phyloP scores from a whole-genome alignment of 108 stramenopile species.

The Discostella stelligeroides region DNA sequence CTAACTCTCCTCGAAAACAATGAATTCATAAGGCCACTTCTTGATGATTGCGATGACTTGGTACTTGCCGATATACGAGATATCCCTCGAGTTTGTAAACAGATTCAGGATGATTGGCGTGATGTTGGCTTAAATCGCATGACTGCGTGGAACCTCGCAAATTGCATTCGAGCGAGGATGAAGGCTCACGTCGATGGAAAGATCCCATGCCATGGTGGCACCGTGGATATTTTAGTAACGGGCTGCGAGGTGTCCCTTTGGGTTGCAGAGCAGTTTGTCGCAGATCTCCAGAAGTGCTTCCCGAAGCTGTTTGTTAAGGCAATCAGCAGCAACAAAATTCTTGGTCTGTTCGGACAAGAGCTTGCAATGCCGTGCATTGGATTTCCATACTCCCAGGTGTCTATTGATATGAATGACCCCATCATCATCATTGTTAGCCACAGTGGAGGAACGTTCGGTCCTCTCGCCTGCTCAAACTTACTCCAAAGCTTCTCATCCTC shows the following conservation, averaged over 20 bases:
- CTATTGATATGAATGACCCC: conserved; percentile 51
- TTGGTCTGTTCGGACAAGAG: conserved; percentile 61
- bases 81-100: conserved; percentile 42
- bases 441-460: conserved; percentile 52
- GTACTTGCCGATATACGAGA: conserved; percentile 48
- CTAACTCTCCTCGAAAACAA: conserved; percentile 51
- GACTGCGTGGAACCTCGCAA: conserved; percentile 59
- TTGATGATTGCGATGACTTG: conserved; percentile 38
- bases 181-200: conserved; percentile 41
- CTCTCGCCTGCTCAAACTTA: conserved; percentile 49
- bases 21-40: conserved; percentile 51
- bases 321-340: conserved; percentile 59
- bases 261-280: conserved; percentile 67
- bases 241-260: conserved; percentile 68
- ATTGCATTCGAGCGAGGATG: conserved; percentile 45
- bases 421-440: conserved; percentile 57
- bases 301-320: conserved; percentile 55
- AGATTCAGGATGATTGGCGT: conserved; percentile 52
- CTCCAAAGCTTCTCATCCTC: conserved; percentile 51
- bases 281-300: conserved; percentile 56
- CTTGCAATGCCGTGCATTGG: conserved; percentile 50
- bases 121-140: conserved; percentile 47
- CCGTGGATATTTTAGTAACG: conserved; percentile 57
- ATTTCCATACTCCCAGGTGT: conserved; percentile 43
- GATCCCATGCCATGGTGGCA: conserved; percentile 31